Evolutionary conservation across 1,139 yeast genomes (phyloP).

Genomic region (Geotrichum fermentans): DNA sequence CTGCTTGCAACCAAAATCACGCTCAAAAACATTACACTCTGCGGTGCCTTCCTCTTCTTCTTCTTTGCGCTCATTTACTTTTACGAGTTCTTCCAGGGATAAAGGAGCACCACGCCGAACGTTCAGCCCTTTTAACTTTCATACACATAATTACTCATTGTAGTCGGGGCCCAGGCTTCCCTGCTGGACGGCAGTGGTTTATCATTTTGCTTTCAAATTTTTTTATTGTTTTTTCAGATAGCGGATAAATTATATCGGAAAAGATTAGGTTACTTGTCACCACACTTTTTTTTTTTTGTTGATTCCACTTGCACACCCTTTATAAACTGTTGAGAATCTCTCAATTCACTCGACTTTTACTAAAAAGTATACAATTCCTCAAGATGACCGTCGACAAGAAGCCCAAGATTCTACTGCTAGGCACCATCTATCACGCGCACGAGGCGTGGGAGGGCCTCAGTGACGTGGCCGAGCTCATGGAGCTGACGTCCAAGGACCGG

Average conservation of each 20-base stretch:
- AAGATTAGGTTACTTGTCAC: too few species aligned
- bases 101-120: too few species aligned
- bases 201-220: too few species aligned
- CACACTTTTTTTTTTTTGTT: background rate
- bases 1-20: slow-evolving; percentile 83
- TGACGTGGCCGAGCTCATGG: slow-evolving; percentile 26
- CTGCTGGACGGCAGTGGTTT: too few species aligned
- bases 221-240: too few species aligned
- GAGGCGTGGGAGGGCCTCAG: slow-evolving; percentile 29
- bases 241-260: too few species aligned
- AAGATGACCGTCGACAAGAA: slow-evolving; percentile 7
- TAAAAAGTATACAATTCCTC: background rate
- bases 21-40: slow-evolving; percentile 84
- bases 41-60: slow-evolving; percentile 84
- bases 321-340: too few species aligned
- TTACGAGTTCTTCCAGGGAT: slow-evolving; percentile 17
- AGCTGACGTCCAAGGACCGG: slow-evolving; percentile 26
- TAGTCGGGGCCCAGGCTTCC: too few species aligned
- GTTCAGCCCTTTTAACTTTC: too few species aligned
- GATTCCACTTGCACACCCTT: too few species aligned
- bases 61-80: slow-evolving; percentile 78
- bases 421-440: slow-evolving; percentile 27
- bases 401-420: slow-evolving; percentile 28
- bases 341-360: background rate
- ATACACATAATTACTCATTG: too few species aligned